Conservation (phyloP, 345 rosid species). For the Citrus hindsii region DNA sequence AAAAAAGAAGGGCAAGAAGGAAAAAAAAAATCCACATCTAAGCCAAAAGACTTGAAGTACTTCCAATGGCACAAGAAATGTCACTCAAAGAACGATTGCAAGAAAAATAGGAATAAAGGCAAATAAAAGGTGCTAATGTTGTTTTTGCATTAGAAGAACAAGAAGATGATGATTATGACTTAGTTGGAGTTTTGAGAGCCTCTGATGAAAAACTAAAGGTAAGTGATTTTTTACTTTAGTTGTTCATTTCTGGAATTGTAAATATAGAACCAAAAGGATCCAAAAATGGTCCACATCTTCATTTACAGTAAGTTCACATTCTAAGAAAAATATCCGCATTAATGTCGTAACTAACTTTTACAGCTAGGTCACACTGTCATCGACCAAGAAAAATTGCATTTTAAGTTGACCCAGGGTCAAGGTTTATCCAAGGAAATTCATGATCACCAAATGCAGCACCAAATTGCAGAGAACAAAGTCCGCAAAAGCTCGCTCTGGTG, state of each 20-base stretch:
- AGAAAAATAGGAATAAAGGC: too few relatives aligned
- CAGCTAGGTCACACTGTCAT: neutral
- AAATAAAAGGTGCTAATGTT: too few relatives aligned
- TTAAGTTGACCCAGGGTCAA: neutral
- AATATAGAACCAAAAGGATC: neutral
- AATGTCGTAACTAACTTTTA: neutral
- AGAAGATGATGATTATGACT: too few relatives aligned
- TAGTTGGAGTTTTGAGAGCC: too few relatives aligned
- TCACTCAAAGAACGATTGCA: too few relatives aligned
- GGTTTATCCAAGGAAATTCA: constrained; percentile 68
- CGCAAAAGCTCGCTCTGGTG: constrained; percentile 86
- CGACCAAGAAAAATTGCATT: neutral
- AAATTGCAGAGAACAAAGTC: constrained; percentile 87
- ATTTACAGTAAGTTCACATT: neutral
- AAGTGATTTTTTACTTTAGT: too few relatives aligned
- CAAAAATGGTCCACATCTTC: neutral
- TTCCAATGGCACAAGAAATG: too few relatives aligned
- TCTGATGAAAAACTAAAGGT: too few relatives aligned
- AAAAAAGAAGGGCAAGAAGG: too few relatives aligned
- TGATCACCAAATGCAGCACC: constrained; percentile 85
- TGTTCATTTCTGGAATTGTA: neutral
- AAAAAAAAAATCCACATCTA: too few relatives aligned
- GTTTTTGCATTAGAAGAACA: too few relatives aligned
- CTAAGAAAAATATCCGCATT: constrained; percentile 1
- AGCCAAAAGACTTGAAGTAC: too few relatives aligned